These are phyloP conservation scores for Paramecium sexaurelia DNA, from an alignment of 73 alveolate genomes.

Conservation along the genomic window DNA sequence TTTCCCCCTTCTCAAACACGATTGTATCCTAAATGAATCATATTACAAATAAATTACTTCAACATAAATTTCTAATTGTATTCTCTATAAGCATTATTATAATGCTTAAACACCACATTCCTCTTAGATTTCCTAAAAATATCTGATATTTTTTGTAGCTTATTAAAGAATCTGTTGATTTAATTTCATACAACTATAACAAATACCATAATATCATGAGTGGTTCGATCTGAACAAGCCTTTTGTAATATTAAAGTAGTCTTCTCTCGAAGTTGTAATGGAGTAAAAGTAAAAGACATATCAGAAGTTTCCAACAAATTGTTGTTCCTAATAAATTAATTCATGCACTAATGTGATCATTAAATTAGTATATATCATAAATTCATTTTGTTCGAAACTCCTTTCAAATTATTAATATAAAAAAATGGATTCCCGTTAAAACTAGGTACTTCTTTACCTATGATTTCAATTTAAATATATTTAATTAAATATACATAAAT, in stretches of 20 bases:
- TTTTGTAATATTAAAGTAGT: neutral
- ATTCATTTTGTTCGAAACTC: neutral
- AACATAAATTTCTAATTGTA: neutral
- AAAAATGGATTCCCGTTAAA: neutral
- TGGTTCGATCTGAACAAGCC: neutral
- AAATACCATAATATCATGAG: neutral
- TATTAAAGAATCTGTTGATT: neutral
- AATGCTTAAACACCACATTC: neutral
- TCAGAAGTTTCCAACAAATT: neutral
- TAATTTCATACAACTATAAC: neutral
- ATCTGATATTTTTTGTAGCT: slow-evolving; percentile 1
- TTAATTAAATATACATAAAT: neutral
- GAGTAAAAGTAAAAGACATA: neutral
- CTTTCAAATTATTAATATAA: neutral
- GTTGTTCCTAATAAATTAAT: slow-evolving; percentile 28
- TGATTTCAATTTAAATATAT: neutral
- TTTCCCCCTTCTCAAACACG: slow-evolving; percentile 55
- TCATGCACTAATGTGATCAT: neutral
- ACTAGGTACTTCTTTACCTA: neutral
- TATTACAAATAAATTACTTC: neutral
- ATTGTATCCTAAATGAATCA: neutral
- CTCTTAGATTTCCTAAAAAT: neutral
- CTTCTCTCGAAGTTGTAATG: slow-evolving; percentile 5
- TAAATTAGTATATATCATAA: neutral
- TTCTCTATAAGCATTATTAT: neutral